Percentiles rank a stretch among this genome's conserved stretches.
Evolutionary conservation across 129 eudicot species (phyloP).

Genomic region (Chrysanthemum seticuspe): DNA sequence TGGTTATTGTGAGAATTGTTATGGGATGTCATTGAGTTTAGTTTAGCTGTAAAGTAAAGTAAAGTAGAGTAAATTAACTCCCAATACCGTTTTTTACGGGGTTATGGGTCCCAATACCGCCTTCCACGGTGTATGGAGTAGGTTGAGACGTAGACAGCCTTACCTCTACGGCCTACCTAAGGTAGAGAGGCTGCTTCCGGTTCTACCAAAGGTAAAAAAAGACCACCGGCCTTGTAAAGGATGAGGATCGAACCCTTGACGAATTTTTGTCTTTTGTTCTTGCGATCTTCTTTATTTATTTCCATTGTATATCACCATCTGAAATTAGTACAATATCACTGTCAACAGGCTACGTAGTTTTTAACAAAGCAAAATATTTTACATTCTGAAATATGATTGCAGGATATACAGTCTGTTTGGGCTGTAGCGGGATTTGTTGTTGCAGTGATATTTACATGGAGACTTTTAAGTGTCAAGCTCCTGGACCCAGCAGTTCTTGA

Average conservation of each 20-base stretch:
- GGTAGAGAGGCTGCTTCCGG: no score
- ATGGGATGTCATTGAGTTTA: constrained; percentile 13
- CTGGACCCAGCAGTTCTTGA: constrained; percentile 62
- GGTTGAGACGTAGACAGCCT: no score
- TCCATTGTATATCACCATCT: no score
- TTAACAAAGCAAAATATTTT: background rate
- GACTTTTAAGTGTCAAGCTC: constrained; percentile 63
- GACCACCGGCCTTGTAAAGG: no score
- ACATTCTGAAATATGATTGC: constrained; percentile 20
- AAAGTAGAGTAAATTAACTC: no score
- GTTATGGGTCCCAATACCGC: no score
- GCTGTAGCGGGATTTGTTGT: constrained; percentile 87
- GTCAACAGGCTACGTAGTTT: background rate
- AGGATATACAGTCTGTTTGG: constrained; percentile 76
- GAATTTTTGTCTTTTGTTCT: background rate
- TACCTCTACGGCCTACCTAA: no score
- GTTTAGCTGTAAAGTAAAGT: background rate
- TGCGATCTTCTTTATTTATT: no score
- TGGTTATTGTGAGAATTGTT: background rate
- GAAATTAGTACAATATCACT: background rate
- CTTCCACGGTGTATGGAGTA: no score
- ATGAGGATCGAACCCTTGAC: no score
- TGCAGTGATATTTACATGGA: constrained; percentile 79
- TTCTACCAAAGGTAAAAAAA: no score
- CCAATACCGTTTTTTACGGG: no score